phyloP scores from a whole-genome alignment of 345 rosid species.

The Camelina sativa region DNA sequence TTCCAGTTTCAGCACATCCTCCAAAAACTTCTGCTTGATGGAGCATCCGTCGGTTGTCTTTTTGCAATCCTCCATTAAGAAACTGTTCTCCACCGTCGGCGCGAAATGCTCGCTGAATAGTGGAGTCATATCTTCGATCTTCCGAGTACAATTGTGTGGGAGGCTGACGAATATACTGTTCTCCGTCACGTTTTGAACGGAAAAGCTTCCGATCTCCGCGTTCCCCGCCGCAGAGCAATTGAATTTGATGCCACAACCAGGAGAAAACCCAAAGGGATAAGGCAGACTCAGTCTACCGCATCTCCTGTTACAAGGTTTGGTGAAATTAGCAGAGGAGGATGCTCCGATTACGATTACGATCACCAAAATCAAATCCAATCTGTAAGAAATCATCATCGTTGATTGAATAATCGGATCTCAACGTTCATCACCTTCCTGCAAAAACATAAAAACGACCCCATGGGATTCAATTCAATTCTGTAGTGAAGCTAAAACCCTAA shows the following conservation, averaged over 20 bases:
- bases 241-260: slow-evolving; percentile 53
- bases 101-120: slow-evolving; percentile 55
- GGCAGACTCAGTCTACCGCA: slow-evolving; percentile 49
- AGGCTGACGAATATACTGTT: slow-evolving; percentile 47
- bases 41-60: slow-evolving; percentile 40
- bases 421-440: slow-evolving; percentile 17
- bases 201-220: slow-evolving; percentile 52
- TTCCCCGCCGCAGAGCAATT: slow-evolving; percentile 34
- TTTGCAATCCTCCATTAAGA: slow-evolving; percentile 63
- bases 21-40: slow-evolving; percentile 45
- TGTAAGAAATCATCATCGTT: slow-evolving; percentile 25
- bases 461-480: slow-evolving; percentile 2
- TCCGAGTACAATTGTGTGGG: slow-evolving; percentile 43
- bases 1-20: background rate
- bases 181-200: slow-evolving; percentile 60
- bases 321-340: background rate
- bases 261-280: slow-evolving; percentile 84
- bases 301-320: background rate
- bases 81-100: slow-evolving; percentile 53
- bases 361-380: slow-evolving; percentile 25
- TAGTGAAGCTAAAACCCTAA: slow-evolving; percentile 39
- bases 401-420: slow-evolving; percentile 28
- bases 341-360: slow-evolving; percentile 12
- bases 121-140: background rate
- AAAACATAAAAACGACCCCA: background rate